Conservation (phyloP, 345 rosid genomes). For the Sonneratia caseolaris region DNA sequence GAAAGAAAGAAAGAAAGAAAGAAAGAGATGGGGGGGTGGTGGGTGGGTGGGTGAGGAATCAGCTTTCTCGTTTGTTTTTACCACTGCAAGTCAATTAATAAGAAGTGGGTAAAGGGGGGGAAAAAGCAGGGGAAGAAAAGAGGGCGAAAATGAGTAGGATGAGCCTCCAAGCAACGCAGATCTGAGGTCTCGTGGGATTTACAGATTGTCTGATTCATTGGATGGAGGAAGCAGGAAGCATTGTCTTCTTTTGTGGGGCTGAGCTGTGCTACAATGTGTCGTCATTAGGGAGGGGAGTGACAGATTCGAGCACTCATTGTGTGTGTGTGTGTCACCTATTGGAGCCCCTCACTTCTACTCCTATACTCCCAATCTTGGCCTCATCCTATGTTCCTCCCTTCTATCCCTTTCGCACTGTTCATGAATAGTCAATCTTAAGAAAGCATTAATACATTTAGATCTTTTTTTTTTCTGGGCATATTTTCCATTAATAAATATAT, state of each 20-base stretch:
- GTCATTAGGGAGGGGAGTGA: not conserved
- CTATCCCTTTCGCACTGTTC: not conserved
- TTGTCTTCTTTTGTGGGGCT: not conserved
- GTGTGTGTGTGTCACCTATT: not conserved
- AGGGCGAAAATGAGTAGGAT: not conserved
- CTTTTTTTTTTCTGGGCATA: too few relatives aligned
- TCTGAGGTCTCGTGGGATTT: too few relatives aligned
- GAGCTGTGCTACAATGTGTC: not conserved
- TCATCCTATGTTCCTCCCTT: not conserved
- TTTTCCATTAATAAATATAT: too few relatives aligned
- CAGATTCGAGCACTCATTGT: constrained; percentile 1
- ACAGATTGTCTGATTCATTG: too few relatives aligned
- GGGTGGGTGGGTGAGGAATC: not conserved
- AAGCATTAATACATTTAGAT: too few relatives aligned
- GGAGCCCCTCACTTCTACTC: not conserved
- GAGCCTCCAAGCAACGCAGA: not conserved
- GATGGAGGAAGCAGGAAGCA: too few relatives aligned
- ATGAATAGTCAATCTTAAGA: too few relatives aligned
- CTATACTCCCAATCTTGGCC: not conserved
- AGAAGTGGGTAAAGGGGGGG: too few relatives aligned
- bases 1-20: too few relatives aligned
- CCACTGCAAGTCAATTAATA: too few relatives aligned
- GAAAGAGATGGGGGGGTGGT: not conserved
- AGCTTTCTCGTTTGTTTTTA: too few relatives aligned
- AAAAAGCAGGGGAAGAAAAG: too few relatives aligned